These are phyloP conservation scores for Lyophyllum decastes DNA, from an alignment of 768 basidiomycete species.

Conservation along the genomic window DNA sequence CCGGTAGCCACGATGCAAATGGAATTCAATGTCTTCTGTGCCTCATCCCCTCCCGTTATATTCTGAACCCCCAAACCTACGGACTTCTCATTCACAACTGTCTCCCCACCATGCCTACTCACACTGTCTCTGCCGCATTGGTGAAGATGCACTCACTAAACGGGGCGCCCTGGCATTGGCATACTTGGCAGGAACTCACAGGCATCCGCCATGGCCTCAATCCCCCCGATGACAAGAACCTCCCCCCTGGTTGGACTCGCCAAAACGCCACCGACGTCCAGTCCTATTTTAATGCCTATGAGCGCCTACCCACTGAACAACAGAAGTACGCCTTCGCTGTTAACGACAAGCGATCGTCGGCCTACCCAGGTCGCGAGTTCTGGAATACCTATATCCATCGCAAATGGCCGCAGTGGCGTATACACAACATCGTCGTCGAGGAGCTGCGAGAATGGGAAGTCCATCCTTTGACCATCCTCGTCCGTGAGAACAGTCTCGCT, in stretches of 20 bases:
- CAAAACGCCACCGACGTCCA: constrained; percentile 9
- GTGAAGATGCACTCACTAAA: not conserved
- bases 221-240: constrained; percentile 13
- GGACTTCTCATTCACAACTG: no score
- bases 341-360: not conserved
- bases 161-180: not conserved
- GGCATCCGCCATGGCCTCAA: not conserved
- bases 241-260: constrained; percentile 15
- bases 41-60: no score
- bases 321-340: constrained; percentile 12
- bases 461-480: constrained; percentile 8
- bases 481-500: not conserved
- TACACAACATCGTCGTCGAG: constrained; percentile 13
- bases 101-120: not conserved
- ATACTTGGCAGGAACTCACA: not conserved
- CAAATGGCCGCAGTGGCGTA: constrained; percentile 10
- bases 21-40: no score
- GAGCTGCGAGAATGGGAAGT: constrained; percentile 6
- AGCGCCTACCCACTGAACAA: not conserved
- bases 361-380: constrained; percentile 14
- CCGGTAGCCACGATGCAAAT: no score
- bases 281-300: constrained; percentile 17
- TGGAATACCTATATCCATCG: constrained; percentile 14
- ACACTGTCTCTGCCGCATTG: not conserved
- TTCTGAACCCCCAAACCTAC: no score